These are phyloP conservation scores for Pythium rhizo-oryzae DNA, from an alignment of 352 stramenopile genomes.

Conservation along the genomic window DNA sequence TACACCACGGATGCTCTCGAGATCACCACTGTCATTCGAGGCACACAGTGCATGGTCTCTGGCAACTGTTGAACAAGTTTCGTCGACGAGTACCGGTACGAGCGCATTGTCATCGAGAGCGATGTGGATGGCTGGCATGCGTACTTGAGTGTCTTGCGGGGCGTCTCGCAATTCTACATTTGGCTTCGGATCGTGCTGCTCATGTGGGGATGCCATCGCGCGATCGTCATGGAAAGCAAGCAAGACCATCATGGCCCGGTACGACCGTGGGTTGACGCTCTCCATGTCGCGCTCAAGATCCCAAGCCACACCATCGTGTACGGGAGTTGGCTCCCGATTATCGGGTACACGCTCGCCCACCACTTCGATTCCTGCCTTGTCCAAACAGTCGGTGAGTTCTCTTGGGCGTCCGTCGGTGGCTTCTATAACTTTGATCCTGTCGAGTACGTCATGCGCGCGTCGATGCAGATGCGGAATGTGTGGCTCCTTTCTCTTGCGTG, in stretches of 20 bases:
- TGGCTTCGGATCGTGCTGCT: slow-evolving; percentile 46
- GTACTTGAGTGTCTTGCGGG: slow-evolving; percentile 34
- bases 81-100: slow-evolving; percentile 51
- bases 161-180: slow-evolving; percentile 40
- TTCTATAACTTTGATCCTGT: slow-evolving; percentile 24
- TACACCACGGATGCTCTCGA: slow-evolving; percentile 9
- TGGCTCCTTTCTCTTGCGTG: slow-evolving; percentile 30
- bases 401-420: slow-evolving; percentile 26
- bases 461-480: slow-evolving; percentile 42
- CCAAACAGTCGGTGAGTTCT: slow-evolving; percentile 26
- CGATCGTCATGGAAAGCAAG: slow-evolving; percentile 12
- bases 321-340: slow-evolving; percentile 31
- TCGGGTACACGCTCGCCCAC: slow-evolving; percentile 28
- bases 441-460: slow-evolving; percentile 20
- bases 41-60: neutral
- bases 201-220: slow-evolving; percentile 28
- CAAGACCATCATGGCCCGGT: neutral
- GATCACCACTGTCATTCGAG: slow-evolving; percentile 16
- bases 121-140: slow-evolving; percentile 38
- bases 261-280: neutral
- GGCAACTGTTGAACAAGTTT: slow-evolving; percentile 12
- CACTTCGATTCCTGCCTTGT: slow-evolving; percentile 27
- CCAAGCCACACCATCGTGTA: slow-evolving; percentile 42
- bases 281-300: slow-evolving; percentile 26
- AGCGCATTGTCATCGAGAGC: slow-evolving; percentile 38